Evolutionary conservation across 352 stramenopile genomes (phyloP).

Genomic region (Phytopythium cucurbitacearum): DNA sequence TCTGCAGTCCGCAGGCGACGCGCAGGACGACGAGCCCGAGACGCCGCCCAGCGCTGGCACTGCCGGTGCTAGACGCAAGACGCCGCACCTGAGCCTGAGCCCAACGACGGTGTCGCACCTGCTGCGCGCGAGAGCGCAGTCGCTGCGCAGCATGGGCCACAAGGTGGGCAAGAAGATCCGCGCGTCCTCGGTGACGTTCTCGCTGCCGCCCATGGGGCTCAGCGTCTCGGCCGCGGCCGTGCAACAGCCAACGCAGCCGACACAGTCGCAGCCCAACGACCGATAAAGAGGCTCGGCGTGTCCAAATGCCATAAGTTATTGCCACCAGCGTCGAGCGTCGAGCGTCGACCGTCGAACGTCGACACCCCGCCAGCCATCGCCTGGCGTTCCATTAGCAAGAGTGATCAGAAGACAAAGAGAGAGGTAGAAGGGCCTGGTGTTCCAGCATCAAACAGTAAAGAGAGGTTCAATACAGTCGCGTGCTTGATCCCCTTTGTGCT

Average conservation of each 20-base stretch:
- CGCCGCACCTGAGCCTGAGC: constrained; percentile 9
- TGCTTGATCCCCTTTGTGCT: no score
- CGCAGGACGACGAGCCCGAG: constrained; percentile 9
- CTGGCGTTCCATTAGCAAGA: no score
- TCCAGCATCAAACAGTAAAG: no score
- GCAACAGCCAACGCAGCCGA: constrained; percentile 24
- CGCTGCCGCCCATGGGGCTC: constrained; percentile 61
- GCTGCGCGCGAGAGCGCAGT: constrained; percentile 51
- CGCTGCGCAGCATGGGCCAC: constrained; percentile 54
- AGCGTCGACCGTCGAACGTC: no score
- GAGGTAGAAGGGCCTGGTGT: no score
- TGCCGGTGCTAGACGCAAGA: background rate
- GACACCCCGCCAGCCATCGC: no score
- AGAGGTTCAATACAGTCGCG: no score
- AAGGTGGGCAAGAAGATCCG: constrained; percentile 65
- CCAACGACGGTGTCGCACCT: constrained; percentile 29
- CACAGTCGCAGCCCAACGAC: background rate
- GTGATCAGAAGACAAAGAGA: no score
- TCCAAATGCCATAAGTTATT: constrained; percentile 6
- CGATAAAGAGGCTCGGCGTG: no score
- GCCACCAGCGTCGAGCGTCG: no score
- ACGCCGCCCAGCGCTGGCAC: background rate
- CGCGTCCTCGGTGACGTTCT: constrained; percentile 64
- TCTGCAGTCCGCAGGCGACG: constrained; percentile 22
- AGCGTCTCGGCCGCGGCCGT: constrained; percentile 60